These are phyloP conservation scores for Quercus phellos DNA, from an alignment of 331 rosid genomes.

Conservation along the genomic window DNA sequence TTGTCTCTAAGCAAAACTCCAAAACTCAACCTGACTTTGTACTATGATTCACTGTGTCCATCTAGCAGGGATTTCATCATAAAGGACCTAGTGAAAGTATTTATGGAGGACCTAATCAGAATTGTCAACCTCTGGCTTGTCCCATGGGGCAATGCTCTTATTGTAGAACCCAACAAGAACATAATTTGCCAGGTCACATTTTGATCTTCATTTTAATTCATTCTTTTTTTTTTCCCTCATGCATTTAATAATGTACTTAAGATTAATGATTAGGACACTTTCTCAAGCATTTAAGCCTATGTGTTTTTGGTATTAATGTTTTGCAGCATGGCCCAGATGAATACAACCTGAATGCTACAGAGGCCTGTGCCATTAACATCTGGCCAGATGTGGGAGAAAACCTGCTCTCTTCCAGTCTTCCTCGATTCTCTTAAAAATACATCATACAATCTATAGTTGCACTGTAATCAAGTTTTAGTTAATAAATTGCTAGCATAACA, in stretches of 20 bases:
- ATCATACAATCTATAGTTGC: background rate
- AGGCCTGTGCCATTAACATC: constrained; percentile 31
- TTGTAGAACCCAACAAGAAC: background rate
- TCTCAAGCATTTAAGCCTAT: too few relatives aligned
- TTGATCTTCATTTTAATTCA: background rate
- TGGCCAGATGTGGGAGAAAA: constrained; percentile 20
- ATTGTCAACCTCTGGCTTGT: constrained; percentile 17
- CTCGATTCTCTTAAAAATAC: background rate
- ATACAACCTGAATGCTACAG: constrained; percentile 26
- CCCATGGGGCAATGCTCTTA: constrained; percentile 22
- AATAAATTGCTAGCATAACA: background rate
- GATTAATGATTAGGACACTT: too few relatives aligned
- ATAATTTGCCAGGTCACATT: constrained; percentile 26
- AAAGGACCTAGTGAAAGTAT: background rate
- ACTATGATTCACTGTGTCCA: constrained; percentile 20
- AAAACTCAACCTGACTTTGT: constrained; percentile 15
- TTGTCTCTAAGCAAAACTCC: background rate
- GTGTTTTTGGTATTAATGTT: background rate
- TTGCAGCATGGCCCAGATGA: constrained; percentile 37
- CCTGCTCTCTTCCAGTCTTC: background rate
- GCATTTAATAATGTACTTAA: background rate
- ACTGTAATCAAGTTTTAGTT: background rate
- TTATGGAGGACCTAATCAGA: background rate
- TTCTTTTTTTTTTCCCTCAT: background rate
- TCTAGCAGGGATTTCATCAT: constrained; percentile 1